These are phyloP conservation scores for Aspergillus coremiiformis DNA, from an alignment of 495 filamentous ascomycete genomes.

Conservation along the genomic window DNA sequence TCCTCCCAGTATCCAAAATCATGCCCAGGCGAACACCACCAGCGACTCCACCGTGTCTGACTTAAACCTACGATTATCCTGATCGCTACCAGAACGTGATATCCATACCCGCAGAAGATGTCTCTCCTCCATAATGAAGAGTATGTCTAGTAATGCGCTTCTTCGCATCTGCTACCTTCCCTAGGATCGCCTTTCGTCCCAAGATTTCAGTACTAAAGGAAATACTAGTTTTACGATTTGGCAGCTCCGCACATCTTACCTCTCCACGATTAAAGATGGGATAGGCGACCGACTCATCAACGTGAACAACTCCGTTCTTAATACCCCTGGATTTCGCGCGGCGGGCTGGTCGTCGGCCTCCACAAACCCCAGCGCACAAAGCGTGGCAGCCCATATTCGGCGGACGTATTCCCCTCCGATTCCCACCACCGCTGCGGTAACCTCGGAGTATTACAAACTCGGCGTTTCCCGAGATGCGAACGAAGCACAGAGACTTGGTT, in stretches of 20 bases:
- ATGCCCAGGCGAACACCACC: conserved; percentile 11
- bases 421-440: conserved; percentile 62
- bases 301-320: conserved; percentile 82
- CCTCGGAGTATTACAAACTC: conserved; percentile 72
- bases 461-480: conserved; percentile 26
- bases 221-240: conserved; percentile 75
- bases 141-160: conserved; percentile 44
- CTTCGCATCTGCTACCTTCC: conserved; percentile 1
- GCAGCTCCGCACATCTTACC: conserved; percentile 85
- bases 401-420: conserved; percentile 95
- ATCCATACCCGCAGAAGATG: conserved; percentile 46
- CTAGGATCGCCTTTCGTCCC: neutral
- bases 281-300: conserved; percentile 93
- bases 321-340: conserved; percentile 89
- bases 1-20: conserved; percentile 2
- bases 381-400: conserved; percentile 60
- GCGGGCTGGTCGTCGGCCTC: conserved; percentile 83
- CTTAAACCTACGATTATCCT: conserved; percentile 1
- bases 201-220: conserved; percentile 14
- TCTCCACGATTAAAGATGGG: conserved; percentile 85
- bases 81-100: neutral
- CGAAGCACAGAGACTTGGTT: conserved; percentile 22
- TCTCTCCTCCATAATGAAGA: conserved; percentile 96
- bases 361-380: conserved; percentile 27
- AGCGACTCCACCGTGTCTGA: conserved; percentile 3